Evolutionary conservation across 257 asterid species (phyloP).

Genomic region (Cinchona pubescens): DNA sequence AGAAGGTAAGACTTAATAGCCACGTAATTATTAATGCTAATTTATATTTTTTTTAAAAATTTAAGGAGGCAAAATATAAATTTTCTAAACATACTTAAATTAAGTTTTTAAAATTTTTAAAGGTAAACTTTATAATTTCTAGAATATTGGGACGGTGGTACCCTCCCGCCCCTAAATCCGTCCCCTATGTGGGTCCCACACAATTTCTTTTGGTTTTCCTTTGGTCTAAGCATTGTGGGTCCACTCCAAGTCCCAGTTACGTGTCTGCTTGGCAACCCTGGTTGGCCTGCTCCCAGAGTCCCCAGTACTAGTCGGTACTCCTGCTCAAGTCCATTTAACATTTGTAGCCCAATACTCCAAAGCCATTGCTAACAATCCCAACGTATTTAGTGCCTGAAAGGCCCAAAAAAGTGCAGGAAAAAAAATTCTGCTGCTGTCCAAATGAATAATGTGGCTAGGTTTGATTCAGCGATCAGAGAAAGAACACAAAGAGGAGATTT

Average conservation of each 20-base stretch:
- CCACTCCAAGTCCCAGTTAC: not conserved
- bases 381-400: not conserved
- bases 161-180: no score
- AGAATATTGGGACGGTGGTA: no score
- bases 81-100: no score
- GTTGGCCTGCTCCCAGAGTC: no score
- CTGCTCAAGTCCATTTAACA: not conserved
- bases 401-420: not conserved
- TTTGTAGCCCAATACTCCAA: not conserved
- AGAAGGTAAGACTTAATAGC: no score
- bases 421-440: not conserved
- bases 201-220: not conserved
- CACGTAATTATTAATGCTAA: no score
- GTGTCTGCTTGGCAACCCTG: not conserved
- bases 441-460: not conserved
- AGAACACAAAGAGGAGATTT: no score
- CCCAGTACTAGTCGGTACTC: not conserved
- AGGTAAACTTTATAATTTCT: no score
- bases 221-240: not conserved
- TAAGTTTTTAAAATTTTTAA: no score
- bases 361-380: no score
- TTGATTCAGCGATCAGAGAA: slow-evolving; percentile 44
- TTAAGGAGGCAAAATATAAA: no score
- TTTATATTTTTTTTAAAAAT: no score
- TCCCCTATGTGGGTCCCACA: not conserved